Conservation (phyloP, 352 stramenopile genomes). For the Globisporangium viniferum region DNA sequence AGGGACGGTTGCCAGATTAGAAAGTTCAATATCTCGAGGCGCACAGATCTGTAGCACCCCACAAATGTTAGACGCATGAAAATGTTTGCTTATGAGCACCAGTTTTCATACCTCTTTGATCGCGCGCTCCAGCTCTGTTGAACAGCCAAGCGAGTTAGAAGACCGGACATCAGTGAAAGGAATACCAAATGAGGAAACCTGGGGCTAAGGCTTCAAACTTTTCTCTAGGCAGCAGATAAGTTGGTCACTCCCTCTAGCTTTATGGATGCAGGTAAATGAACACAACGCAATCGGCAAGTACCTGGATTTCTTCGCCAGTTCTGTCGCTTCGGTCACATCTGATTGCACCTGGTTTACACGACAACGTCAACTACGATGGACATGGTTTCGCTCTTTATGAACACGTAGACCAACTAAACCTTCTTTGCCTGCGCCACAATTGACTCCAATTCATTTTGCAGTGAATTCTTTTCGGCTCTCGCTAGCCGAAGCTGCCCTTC, state of each 20-base stretch:
- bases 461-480: neutral
- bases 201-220: constrained; percentile 1
- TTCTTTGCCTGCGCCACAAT: neutral
- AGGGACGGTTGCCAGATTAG: neutral
- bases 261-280: neutral
- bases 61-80: neutral
- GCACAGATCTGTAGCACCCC: neutral
- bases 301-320: neutral
- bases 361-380: neutral
- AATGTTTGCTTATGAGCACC: neutral
- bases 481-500: constrained; percentile 3
- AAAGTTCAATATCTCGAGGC: neutral
- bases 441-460: neutral
- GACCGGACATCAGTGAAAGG: neutral
- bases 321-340: constrained; percentile 7
- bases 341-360: constrained; percentile 5
- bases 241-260: neutral
- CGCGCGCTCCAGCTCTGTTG: constrained; percentile 6
- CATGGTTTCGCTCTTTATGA: neutral
- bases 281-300: neutral
- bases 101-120: constrained; percentile 6
- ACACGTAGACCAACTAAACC: neutral
- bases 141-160: neutral
- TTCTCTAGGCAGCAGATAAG: neutral
- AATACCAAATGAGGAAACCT: neutral